A percentile compares a stretch with the other conserved stretches of the same genome.
Conservation (phyloP, 441 rosid genomes). For the Mallotus japonicus region DNA sequence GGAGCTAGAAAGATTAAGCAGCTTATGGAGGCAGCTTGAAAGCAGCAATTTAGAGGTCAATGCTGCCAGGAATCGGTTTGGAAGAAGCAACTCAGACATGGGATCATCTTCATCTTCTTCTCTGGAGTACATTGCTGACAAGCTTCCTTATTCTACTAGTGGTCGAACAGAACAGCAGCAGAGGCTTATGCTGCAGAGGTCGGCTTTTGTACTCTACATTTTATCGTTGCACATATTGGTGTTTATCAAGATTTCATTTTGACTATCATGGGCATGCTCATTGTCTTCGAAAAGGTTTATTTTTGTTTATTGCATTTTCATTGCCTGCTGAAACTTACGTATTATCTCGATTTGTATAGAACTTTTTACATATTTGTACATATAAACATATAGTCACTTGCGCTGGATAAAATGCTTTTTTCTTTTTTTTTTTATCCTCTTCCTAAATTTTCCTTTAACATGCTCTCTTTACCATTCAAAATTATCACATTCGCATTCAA, state of each 20-base stretch:
- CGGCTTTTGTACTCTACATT: conserved; percentile 81
- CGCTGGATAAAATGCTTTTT: background rate
- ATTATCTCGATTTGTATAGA: conserved; percentile 2
- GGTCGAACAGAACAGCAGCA: conserved; percentile 58
- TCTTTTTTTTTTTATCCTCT: background rate
- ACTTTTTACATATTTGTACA: background rate
- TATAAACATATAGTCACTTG: background rate
- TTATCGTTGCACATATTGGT: conserved; percentile 67
- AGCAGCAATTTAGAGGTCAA: conserved; percentile 50
- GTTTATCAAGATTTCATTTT: conserved; percentile 88
- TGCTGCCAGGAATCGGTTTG: conserved; percentile 67
- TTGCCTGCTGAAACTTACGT: conserved; percentile 2
- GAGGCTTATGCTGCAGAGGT: conserved; percentile 72
- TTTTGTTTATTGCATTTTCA: background rate
- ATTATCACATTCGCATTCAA: too few species aligned
- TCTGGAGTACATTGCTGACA: conserved; percentile 46
- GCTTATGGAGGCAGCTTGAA: conserved; percentile 56
- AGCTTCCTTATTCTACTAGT: conserved; percentile 52
- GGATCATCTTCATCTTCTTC: conserved; percentile 57
- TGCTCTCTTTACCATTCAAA: too few species aligned
- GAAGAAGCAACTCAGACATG: conserved; percentile 53
- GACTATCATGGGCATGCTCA: conserved; percentile 26
- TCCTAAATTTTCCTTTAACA: too few species aligned
- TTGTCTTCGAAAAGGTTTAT: background rate
- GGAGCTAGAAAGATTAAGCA: conserved; percentile 75